Evolutionary conservation across 106 monocot species (phyloP).

Genomic region (Hemerocallis citrina): DNA sequence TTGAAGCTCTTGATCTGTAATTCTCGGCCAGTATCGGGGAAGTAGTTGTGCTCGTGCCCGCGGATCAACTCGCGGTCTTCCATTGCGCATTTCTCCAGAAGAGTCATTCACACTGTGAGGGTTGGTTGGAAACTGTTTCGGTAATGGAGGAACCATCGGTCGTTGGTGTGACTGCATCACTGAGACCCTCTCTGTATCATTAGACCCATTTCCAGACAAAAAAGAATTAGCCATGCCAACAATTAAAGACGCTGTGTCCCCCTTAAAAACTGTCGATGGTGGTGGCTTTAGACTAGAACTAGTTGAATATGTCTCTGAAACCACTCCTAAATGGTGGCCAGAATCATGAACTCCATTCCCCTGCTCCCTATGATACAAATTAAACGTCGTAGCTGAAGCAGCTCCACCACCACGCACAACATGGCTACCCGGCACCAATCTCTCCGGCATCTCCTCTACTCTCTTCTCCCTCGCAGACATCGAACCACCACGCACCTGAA

Average conservation of each 20-base stretch:
- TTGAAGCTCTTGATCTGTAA: conserved; percentile 77
- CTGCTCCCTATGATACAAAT: conserved; percentile 39
- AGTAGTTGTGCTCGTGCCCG: conserved; percentile 44
- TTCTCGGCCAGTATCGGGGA: conserved; percentile 81
- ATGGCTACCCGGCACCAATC: conserved; percentile 19
- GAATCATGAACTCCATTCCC: conserved; percentile 24
- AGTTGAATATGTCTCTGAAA: conserved; percentile 26
- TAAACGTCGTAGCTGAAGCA: conserved; percentile 21
- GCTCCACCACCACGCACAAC: conserved; percentile 31
- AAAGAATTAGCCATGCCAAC: conserved; percentile 29
- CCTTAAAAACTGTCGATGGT: conserved; percentile 17
- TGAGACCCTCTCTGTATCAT: conserved; percentile 23
- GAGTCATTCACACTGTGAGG: conserved; percentile 11
- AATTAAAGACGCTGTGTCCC: conserved; percentile 26
- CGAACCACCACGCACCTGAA: conserved; percentile 32
- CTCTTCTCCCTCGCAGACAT: conserved; percentile 48
- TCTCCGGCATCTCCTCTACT: conserved; percentile 35
- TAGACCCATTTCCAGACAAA: conserved; percentile 17
- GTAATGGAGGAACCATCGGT: conserved; percentile 24
- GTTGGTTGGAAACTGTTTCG: conserved; percentile 24
- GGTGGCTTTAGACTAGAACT: conserved; percentile 13
- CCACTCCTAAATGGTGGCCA: conserved; percentile 21
- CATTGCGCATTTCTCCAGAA: conserved; percentile 32
- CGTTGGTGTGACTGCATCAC: conserved; percentile 21
- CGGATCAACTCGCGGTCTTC: conserved; percentile 45